Base-by-base conservation (phyloP, 768 basidiomycete genomes). In the Trametes cubensis region DNA sequence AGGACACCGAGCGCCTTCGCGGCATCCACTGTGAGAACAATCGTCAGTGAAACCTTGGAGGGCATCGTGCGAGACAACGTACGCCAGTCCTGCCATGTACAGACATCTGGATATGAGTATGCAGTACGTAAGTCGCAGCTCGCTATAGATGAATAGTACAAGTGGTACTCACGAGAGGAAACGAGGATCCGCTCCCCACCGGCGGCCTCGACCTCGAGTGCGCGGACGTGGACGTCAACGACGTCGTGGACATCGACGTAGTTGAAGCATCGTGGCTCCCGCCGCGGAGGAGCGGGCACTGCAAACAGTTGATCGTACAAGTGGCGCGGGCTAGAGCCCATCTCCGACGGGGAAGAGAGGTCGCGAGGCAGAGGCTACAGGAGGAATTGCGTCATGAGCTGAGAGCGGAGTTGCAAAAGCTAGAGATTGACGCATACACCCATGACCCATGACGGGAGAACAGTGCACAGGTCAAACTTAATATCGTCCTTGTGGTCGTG, bases 401-500 rank as follows among this genome's bases (percentile, higher is more conserved):
- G 10, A 11, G 11, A 34, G 10, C 10, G 11, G 34, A 10, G 10
- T 2, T 11, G 20, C 5, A 34, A 34, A 10, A 23, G 46, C n/a
- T 47, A 14, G 23, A 13, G n/a, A 4, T 3, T 20, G 20, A 20
- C 14, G 46, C 51, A 18, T n/a, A 56, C 55, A 18, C 66, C 55
- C 28, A 57, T 61, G 10, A 64, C 52, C 53, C 72, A 82, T 8
- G 85, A 47, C 7, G 46, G 46, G 14, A 20, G 82, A 18, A 86
- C 85, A 65, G 82, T 81, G 28, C 86, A 60, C 6, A 79, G 77
- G 1, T 77, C 74, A n/a, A 62, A 44, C 26, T 66, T 58, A 42
- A 39, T 58, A 40, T 50, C 39, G 18, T 82, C 67, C 45, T 75
- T 71, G 15, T 48, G 46, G 55, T 79, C 62, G 26, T 80, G 69